These are phyloP conservation scores for Beauveria rudraprayagi DNA, from an alignment of 2,329 filamentous ascomycete species.

Conservation along the genomic window DNA sequence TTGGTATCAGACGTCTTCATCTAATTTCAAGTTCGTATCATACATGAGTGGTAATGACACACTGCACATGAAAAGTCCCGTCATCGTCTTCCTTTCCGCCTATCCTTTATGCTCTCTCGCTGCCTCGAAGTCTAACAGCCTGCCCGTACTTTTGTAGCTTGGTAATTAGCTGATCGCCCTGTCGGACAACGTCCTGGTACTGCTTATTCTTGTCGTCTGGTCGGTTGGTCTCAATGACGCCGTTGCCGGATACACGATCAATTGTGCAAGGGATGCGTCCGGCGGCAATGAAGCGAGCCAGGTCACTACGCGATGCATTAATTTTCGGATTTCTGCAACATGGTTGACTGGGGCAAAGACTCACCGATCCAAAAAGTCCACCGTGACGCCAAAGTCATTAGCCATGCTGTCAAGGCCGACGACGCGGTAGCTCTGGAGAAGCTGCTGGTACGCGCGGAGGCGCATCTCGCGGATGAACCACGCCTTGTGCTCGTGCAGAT, in stretches of 20 bases:
- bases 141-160: conserved; percentile 99
- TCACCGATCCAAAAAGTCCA: conserved; percentile 92
- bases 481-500: conserved; percentile 87
- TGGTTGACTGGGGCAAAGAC: conserved; percentile 21
- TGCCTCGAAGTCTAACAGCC: conserved; percentile 85
- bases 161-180: conserved; percentile 94
- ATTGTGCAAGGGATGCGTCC: conserved; percentile 95
- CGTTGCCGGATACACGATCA: conserved; percentile 90
- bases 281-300: conserved; percentile 93
- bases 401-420: conserved; percentile 98
- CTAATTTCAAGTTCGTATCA: conserved; percentile 9
- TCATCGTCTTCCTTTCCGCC: not conserved
- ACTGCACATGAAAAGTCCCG: conserved; percentile 4
- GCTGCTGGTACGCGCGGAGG: conserved; percentile 88
- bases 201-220: conserved; percentile 99
- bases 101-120: conserved; percentile 66
- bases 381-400: conserved; percentile 89
- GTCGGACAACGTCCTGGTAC: conserved; percentile 95
- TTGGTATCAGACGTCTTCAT: conserved; percentile 8
- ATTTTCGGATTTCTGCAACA: not conserved
- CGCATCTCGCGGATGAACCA: conserved; percentile 99
- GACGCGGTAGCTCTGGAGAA: conserved; percentile 93
- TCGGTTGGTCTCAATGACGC: conserved; percentile 95
- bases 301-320: conserved; percentile 51
- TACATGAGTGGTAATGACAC: conserved; percentile 9